Conservation (phyloP, 2,329 filamentous ascomycete species). For the Arthrobotrys iridis region DNA sequence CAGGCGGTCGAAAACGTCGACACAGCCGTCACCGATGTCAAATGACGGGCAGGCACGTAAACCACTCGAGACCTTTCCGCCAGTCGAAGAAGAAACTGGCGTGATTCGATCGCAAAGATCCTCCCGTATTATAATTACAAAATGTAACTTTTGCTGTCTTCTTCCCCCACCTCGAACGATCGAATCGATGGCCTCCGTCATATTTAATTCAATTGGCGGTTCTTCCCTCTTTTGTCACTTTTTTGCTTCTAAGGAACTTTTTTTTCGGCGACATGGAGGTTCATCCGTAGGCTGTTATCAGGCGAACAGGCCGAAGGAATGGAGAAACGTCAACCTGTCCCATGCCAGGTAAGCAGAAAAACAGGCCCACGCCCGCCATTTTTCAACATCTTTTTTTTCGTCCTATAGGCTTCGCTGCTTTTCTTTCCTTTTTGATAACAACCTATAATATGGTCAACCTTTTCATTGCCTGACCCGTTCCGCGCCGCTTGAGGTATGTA, state of each 20-base stretch:
- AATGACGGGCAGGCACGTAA: slow-evolving; percentile 31
- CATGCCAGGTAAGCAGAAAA: slow-evolving; percentile 19
- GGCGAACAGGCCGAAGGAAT: slow-evolving; percentile 32
- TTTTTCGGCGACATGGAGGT: slow-evolving; percentile 17
- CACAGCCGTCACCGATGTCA: slow-evolving; percentile 19
- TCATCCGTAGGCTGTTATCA: slow-evolving; percentile 45
- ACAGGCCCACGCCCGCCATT: slow-evolving; percentile 4
- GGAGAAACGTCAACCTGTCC: slow-evolving; percentile 7
- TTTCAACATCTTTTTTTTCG: neutral
- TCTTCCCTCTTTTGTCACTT: slow-evolving; percentile 2
- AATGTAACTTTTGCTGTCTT: too few relatives aligned
- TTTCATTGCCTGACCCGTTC: slow-evolving; percentile 8
- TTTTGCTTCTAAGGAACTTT: neutral
- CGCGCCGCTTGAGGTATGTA: slow-evolving; percentile 51
- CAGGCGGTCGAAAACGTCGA: slow-evolving; percentile 33
- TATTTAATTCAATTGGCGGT: too few relatives aligned
- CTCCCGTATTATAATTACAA: too few relatives aligned
- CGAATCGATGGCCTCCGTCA: slow-evolving; percentile 11
- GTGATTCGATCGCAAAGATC: slow-evolving; percentile 24
- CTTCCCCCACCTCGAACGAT: too few relatives aligned
- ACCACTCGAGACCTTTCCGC: too few relatives aligned
- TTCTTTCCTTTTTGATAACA: slow-evolving; percentile 30
- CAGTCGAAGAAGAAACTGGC: too few relatives aligned
- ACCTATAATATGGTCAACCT: slow-evolving; percentile 18
- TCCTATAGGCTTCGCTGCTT: slow-evolving; percentile 25